Evolutionary conservation across 2,329 filamentous ascomycete species (phyloP).

Genomic region (Aureobasidium sp.): DNA sequence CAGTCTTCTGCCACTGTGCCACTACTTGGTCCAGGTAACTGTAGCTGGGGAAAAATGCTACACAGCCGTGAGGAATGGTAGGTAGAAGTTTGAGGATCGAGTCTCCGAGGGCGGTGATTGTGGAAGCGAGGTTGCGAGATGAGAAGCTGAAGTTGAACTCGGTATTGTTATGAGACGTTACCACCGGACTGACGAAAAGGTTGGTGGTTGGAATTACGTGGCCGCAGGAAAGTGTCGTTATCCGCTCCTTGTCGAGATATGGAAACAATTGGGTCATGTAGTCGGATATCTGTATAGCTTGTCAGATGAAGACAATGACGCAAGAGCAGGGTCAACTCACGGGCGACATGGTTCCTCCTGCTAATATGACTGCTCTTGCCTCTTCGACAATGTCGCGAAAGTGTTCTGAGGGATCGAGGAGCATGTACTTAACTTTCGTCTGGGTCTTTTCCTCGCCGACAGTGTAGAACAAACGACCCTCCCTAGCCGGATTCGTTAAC

Average conservation of each 20-base stretch:
- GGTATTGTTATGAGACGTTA: conserved; percentile 38
- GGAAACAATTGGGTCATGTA: conserved; percentile 84
- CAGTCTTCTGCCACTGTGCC: conserved; percentile 33
- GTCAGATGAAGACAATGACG: no score
- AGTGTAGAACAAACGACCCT: conserved; percentile 54
- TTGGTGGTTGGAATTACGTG: conserved; percentile 85
- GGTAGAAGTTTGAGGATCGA: conserved; percentile 65
- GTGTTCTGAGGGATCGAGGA: conserved; percentile 85
- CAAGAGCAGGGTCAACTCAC: conserved; percentile 27
- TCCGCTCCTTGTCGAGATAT: conserved; percentile 53
- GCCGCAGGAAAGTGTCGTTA: conserved; percentile 82
- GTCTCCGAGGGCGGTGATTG: conserved; percentile 64
- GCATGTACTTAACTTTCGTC: conserved; percentile 65
- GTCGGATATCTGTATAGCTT: conserved; percentile 59
- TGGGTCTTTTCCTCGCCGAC: conserved; percentile 37
- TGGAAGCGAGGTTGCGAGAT: conserved; percentile 59
- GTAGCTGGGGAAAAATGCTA: conserved; percentile 95
- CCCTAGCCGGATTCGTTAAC: conserved; percentile 74
- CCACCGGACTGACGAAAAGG: conserved; percentile 69
- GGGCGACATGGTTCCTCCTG: conserved; percentile 95
- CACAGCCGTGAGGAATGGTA: conserved; percentile 77
- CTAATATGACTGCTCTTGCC: conserved; percentile 80
- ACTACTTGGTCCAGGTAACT: conserved; percentile 72
- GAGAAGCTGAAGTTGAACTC: conserved; percentile 85
- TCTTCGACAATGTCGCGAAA: conserved; percentile 82